phyloP scores from a whole-genome alignment of 2,329 filamentous ascomycete genomes.

The Fusarium lateritium region DNA sequence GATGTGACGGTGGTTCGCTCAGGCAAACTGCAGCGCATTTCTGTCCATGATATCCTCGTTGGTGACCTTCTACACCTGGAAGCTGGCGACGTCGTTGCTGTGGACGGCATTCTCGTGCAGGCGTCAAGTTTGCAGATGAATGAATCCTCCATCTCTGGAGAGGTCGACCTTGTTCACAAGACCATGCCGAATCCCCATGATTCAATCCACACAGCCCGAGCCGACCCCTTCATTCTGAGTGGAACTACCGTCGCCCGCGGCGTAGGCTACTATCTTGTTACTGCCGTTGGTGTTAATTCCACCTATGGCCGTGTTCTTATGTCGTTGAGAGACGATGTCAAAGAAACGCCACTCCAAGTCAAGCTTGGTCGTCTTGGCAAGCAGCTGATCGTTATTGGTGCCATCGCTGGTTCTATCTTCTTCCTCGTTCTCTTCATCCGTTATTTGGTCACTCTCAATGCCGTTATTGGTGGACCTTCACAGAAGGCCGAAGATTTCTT shows the following conservation, averaged over 20 bases:
- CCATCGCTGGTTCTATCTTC: slow-evolving; percentile 59
- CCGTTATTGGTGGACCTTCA: slow-evolving; percentile 58
- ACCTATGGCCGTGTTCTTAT: slow-evolving; percentile 84
- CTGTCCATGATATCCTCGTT: slow-evolving; percentile 78
- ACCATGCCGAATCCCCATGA: slow-evolving; percentile 70
- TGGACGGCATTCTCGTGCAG: slow-evolving; percentile 77
- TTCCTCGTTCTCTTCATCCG: slow-evolving; percentile 60
- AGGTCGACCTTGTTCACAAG: slow-evolving; percentile 81
- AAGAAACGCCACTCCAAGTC: slow-evolving; percentile 83
- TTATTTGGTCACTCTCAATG: slow-evolving; percentile 54
- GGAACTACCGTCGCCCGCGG: slow-evolving; percentile 84
- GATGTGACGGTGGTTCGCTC: slow-evolving; percentile 83
- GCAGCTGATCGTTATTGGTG: slow-evolving; percentile 71
- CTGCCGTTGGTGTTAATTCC: slow-evolving; percentile 80
- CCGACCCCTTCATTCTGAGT: slow-evolving; percentile 86
- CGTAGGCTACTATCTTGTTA: slow-evolving; percentile 82
- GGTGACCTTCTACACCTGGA: slow-evolving; percentile 82
- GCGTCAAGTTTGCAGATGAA: slow-evolving; percentile 71
- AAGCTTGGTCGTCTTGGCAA: slow-evolving; percentile 84
- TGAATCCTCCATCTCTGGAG: slow-evolving; percentile 83
- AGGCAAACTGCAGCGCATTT: slow-evolving; percentile 77
- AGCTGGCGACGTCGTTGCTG: slow-evolving; percentile 79
- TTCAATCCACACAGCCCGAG: slow-evolving; percentile 63
- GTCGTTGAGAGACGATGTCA: slow-evolving; percentile 81
- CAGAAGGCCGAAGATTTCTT: slow-evolving; percentile 71